These are phyloP conservation scores for Xylaria palmicola DNA, from an alignment of 495 filamentous ascomycete species.

Conservation along the genomic window DNA sequence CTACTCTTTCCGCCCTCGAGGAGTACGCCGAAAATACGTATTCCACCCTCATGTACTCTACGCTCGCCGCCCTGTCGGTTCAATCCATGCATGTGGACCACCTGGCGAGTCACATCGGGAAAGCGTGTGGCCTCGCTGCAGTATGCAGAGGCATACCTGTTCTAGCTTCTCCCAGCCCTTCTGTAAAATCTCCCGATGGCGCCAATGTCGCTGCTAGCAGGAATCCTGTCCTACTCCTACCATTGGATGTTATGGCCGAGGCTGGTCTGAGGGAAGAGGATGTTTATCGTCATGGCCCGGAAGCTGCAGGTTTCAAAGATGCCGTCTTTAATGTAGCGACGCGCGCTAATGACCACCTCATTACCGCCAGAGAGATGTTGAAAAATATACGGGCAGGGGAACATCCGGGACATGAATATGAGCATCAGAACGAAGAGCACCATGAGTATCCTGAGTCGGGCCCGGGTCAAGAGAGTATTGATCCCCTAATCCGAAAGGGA, in stretches of 20 bases:
- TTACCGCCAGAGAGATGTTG: conserved; percentile 90
- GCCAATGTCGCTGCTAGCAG: conserved; percentile 34
- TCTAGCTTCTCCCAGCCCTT: conserved; percentile 73
- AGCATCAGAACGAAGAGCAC: conserved; percentile 77
- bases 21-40: conserved; percentile 93
- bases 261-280: conserved; percentile 80
- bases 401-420: conserved; percentile 78
- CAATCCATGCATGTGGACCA: conserved; percentile 85
- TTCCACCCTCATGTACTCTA: conserved; percentile 87
- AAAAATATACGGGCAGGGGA: conserved; percentile 69
- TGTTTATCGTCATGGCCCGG: conserved; percentile 73
- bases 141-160: conserved; percentile 80
- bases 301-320: conserved; percentile 76
- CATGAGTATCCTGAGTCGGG: conserved; percentile 56
- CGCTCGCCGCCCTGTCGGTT: conserved; percentile 72
- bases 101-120: conserved; percentile 89
- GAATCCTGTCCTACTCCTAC: conserved; percentile 58
- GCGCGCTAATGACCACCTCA: conserved; percentile 89
- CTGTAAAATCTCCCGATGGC: conserved; percentile 42
- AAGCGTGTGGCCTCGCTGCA: conserved; percentile 83
- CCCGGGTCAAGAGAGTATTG: conserved; percentile 29
- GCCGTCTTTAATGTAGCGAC: conserved; percentile 92
- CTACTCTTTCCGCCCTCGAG: conserved; percentile 70
- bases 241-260: conserved; percentile 87
- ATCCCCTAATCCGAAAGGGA: conserved; percentile 57